These are phyloP conservation scores for Dendrothele bispora DNA, from an alignment of 768 basidiomycete genomes.

Conservation along the genomic window DNA sequence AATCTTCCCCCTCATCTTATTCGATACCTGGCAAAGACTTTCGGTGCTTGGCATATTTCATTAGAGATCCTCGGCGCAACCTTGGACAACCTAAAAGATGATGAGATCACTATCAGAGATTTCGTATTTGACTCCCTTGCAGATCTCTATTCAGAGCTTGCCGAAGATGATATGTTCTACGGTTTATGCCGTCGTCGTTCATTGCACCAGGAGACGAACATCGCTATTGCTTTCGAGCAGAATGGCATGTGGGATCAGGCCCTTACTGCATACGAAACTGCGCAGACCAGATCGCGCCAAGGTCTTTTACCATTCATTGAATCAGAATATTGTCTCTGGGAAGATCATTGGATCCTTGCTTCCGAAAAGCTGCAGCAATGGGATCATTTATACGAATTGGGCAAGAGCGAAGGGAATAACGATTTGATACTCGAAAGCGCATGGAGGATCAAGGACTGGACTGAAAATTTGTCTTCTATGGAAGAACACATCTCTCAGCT, in stretches of 20 bases:
- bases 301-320: constrained; percentile 90
- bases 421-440: constrained; percentile 94
- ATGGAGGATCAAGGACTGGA: constrained; percentile 95
- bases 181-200: constrained; percentile 92
- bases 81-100: constrained; percentile 77
- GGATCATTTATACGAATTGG: constrained; percentile 92
- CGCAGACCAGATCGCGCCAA: constrained; percentile 80
- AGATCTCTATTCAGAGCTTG: constrained; percentile 93
- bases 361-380: constrained; percentile 97
- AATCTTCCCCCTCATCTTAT: constrained; percentile 91
- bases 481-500: constrained; percentile 81
- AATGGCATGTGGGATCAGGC: constrained; percentile 98
- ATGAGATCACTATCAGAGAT: constrained; percentile 78
- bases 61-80: constrained; percentile 83
- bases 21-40: constrained; percentile 95
- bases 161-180: constrained; percentile 97
- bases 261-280: constrained; percentile 81
- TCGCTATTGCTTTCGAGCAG: constrained; percentile 88
- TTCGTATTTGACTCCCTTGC: constrained; percentile 87
- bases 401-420: constrained; percentile 83
- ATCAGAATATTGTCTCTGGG: constrained; percentile 96
- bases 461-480: constrained; percentile 69
- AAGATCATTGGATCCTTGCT: constrained; percentile 97
- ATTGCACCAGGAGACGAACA: constrained; percentile 87
- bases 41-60: constrained; percentile 91